Evolutionary conservation across 257 asterid genomes (phyloP).

Genomic region (Nemophila menziesii): DNA sequence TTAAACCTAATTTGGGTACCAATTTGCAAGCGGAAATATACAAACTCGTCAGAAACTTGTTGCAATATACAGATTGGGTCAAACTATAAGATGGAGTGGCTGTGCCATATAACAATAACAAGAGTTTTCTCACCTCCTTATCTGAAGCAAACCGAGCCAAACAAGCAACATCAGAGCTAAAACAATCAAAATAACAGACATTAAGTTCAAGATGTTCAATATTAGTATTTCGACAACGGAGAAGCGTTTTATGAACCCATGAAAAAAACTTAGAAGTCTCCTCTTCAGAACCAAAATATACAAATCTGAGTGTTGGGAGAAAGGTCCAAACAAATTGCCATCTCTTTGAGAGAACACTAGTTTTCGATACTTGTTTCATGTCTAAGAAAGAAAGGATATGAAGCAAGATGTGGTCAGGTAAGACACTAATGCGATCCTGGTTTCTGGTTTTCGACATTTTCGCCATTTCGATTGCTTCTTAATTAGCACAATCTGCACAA

Average conservation of each 20-base stretch:
- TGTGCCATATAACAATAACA: background rate
- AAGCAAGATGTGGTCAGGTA: background rate
- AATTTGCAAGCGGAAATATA: background rate
- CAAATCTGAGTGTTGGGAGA: background rate
- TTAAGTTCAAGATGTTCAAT: constrained; percentile 1
- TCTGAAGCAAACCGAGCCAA: constrained; percentile 8
- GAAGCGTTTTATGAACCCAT: constrained; percentile 3
- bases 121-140: constrained; percentile 8
- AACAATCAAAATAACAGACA: background rate
- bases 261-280: background rate
- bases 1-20: background rate
- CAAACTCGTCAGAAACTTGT: constrained; percentile 5
- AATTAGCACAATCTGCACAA: too few relatives aligned
- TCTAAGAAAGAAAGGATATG: background rate
- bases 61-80: constrained; percentile 1
- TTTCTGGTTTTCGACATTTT: background rate
- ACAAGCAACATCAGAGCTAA: background rate
- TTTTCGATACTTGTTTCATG: background rate
- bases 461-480: too few relatives aligned
- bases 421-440: background rate
- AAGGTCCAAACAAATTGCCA: constrained; percentile 6
- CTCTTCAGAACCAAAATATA: background rate
- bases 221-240: background rate
- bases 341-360: constrained; percentile 1
- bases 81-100: background rate